Evolutionary conservation across 176 grass and related monocot genomes (phyloP).

Genomic region (Rhipidocladum racemiflorum): DNA sequence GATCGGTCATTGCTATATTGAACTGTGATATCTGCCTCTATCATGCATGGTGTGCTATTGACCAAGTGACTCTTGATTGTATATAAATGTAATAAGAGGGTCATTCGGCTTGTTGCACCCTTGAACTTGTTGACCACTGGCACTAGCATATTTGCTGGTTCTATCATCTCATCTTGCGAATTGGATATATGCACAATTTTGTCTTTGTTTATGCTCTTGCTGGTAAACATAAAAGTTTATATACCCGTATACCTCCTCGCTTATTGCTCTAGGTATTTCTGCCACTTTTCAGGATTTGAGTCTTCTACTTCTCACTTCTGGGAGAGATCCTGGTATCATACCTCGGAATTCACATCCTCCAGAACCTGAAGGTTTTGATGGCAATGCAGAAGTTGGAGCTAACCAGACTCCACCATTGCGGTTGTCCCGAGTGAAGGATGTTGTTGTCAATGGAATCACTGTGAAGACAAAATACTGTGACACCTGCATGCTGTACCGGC

Average conservation of each 20-base stretch:
- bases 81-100: neutral
- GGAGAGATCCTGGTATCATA: constrained; percentile 90
- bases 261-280: constrained; percentile 15
- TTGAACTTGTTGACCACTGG: neutral
- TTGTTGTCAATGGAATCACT: constrained; percentile 75
- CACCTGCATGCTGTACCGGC: constrained; percentile 92
- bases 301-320: constrained; percentile 88
- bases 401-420: constrained; percentile 67
- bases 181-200: neutral
- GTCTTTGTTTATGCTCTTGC: neutral
- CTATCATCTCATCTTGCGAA: neutral
- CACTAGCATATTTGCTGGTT: neutral
- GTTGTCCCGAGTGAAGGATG: constrained; percentile 74
- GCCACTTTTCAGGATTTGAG: constrained; percentile 67
- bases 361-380: constrained; percentile 76
- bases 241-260: neutral
- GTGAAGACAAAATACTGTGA: constrained; percentile 96
- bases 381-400: constrained; percentile 53
- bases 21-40: neutral
- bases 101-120: neutral
- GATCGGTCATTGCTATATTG: neutral
- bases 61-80: neutral
- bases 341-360: constrained; percentile 89
- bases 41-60: neutral
- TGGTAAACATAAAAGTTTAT: constrained; percentile 7